phyloP scores from a whole-genome alignment of 169 alveolate genomes.

The Eimeria brunetti region DNA sequence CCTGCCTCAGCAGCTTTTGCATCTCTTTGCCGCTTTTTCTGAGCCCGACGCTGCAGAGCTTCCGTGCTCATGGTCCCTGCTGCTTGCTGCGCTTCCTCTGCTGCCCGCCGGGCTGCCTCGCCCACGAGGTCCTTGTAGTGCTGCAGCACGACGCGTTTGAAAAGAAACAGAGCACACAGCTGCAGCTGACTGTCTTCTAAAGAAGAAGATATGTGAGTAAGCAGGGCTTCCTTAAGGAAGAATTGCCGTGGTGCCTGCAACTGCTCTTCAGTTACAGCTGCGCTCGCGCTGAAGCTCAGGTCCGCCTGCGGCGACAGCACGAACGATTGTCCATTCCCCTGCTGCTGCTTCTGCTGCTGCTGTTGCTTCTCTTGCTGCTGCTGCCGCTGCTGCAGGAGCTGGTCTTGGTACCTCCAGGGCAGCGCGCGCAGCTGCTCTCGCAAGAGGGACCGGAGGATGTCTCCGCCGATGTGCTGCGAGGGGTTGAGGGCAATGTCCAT shows the following conservation, averaged over 20 bases:
- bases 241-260: slow-evolving; percentile 61
- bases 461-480: slow-evolving; percentile 64
- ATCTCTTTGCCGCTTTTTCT: slow-evolving; percentile 42
- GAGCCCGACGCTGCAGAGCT: slow-evolving; percentile 14
- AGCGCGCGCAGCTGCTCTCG: slow-evolving; percentile 63
- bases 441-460: slow-evolving; percentile 66
- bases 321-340: background rate
- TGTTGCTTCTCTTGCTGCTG: no score
- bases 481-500: slow-evolving; percentile 69
- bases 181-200: slow-evolving; percentile 76
- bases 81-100: slow-evolving; percentile 27
- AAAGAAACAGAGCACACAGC: slow-evolving; percentile 76
- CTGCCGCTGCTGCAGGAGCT: slow-evolving; percentile 21
- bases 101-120: slow-evolving; percentile 56
- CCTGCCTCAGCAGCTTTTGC: slow-evolving; percentile 46
- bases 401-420: slow-evolving; percentile 63
- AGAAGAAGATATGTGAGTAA: slow-evolving; percentile 76
- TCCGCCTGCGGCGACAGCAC: slow-evolving; percentile 11
- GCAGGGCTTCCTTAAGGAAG: slow-evolving; percentile 74
- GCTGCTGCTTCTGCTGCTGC: slow-evolving; percentile 7
- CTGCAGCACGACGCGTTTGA: slow-evolving; percentile 74
- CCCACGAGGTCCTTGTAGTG: slow-evolving; percentile 72
- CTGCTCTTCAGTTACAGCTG: slow-evolving; percentile 56
- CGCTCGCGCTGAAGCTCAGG: background rate
- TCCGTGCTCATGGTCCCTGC: slow-evolving; percentile 30